phyloP scores from a whole-genome alignment of 2,329 filamentous ascomycete species.

The Beauveria varroae region DNA sequence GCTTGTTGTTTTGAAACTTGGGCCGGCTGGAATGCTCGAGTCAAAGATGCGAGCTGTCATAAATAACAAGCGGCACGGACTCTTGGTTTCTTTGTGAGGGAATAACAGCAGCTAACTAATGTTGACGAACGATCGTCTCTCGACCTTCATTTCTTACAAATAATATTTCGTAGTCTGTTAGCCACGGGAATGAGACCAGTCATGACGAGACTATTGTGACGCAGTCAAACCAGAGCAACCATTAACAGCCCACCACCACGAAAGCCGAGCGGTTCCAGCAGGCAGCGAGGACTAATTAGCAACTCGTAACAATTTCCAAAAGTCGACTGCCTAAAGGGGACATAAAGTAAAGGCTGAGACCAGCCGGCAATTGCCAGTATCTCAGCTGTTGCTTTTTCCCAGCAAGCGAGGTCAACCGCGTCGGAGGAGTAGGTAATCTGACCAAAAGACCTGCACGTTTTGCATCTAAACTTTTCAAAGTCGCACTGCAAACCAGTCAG shows the following conservation, averaged over 20 bases:
- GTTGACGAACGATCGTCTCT: background rate
- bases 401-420: background rate
- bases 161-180: background rate
- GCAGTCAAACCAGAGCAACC: background rate
- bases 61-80: background rate
- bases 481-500: background rate
- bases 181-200: background rate
- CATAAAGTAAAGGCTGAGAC: background rate
- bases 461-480: background rate
- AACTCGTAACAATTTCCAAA: background rate
- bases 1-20: background rate
- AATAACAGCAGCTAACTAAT: background rate
- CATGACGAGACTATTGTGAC: background rate
- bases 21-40: background rate
- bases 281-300: background rate
- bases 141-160: background rate
- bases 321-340: background rate
- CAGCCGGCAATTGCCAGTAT: background rate
- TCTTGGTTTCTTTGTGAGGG: background rate
- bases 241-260: background rate
- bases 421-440: background rate
- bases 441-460: background rate
- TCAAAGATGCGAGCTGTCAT: background rate
- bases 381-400: background rate
- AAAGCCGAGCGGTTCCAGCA: background rate